A percentile compares a stretch with the other conserved stretches of the same genome.
Evolutionary conservation across 2,329 filamentous ascomycete species (phyloP).

Genomic region (Magnaporthiopsis rhizophila): DNA sequence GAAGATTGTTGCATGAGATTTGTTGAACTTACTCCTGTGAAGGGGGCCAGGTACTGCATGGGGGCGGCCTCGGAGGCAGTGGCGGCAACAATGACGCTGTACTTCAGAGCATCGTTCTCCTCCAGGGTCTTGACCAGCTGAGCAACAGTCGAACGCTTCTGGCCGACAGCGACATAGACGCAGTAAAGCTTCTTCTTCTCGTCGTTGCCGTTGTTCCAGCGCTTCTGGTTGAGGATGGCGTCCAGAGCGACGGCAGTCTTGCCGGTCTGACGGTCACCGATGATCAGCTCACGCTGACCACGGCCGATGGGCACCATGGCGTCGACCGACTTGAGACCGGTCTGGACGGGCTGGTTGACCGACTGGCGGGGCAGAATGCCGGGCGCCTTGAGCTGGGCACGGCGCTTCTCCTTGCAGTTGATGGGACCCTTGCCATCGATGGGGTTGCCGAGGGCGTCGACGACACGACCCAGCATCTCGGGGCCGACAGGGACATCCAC

Average conservation of each 20-base stretch:
- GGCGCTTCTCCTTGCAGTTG: slow-evolving; percentile 83
- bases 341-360: slow-evolving; percentile 98
- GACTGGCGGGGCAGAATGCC: slow-evolving; percentile 95
- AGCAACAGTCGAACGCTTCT: slow-evolving; percentile 98
- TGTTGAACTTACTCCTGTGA: slow-evolving; percentile 53
- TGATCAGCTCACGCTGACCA: slow-evolving; percentile 99
- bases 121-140: slow-evolving; percentile 99
- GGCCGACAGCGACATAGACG: slow-evolving; percentile 96
- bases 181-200: slow-evolving; percentile 99
- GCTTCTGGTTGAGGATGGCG: slow-evolving; percentile 98
- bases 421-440: slow-evolving; percentile 99
- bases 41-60: slow-evolving; percentile 88
- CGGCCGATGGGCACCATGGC: slow-evolving; percentile 99
- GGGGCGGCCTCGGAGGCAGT: slow-evolving; percentile 96
- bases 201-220: slow-evolving; percentile 83
- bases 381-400: slow-evolving; percentile 98
- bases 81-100: slow-evolving; percentile 86
- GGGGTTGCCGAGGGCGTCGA: slow-evolving; percentile 97
- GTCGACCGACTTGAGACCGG: slow-evolving; percentile 97
- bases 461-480: slow-evolving; percentile 93
- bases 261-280: slow-evolving; percentile 99
- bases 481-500: slow-evolving; percentile 93
- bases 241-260: slow-evolving; percentile 99
- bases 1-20: no score
- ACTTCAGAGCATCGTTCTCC: slow-evolving; percentile 99